Conservation (phyloP, 2,329 filamentous ascomycete species). For the Ceratocystis huliohia region DNA sequence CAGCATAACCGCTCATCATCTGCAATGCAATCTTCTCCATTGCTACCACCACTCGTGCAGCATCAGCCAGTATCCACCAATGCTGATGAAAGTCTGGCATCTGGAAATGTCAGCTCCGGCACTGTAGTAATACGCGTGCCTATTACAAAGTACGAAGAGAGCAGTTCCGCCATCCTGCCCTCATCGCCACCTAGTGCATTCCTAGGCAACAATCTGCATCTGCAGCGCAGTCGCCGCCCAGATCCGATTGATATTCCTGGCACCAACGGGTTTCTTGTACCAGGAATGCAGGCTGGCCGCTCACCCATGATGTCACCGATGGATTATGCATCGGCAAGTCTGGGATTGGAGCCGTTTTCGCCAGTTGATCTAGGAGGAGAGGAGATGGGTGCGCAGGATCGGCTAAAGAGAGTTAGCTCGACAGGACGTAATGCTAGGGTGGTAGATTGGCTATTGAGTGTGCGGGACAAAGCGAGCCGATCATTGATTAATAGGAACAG, state of each 20-base stretch:
- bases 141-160: background rate
- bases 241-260: slow-evolving; percentile 7
- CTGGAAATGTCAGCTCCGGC: background rate
- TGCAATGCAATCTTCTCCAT: background rate
- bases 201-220: background rate
- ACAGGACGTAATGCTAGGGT: slow-evolving; percentile 10
- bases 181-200: background rate
- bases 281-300: background rate
- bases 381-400: background rate
- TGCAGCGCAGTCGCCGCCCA: slow-evolving; percentile 3
- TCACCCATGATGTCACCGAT: background rate
- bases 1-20: background rate
- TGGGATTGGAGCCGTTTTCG: background rate
- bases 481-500: background rate
- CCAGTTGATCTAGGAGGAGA: background rate
- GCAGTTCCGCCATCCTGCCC: background rate
- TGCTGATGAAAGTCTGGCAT: background rate
- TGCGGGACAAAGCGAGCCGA: slow-evolving; percentile 7
- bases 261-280: background rate
- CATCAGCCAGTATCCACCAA: background rate
- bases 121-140: slow-evolving; percentile 4
- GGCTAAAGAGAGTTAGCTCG: slow-evolving; percentile 3
- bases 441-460: slow-evolving; percentile 11
- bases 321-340: background rate
- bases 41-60: background rate